Base-by-base conservation (phyloP, 2,329 filamentous ascomycete species). In the Aspergillus ibericus region DNA sequence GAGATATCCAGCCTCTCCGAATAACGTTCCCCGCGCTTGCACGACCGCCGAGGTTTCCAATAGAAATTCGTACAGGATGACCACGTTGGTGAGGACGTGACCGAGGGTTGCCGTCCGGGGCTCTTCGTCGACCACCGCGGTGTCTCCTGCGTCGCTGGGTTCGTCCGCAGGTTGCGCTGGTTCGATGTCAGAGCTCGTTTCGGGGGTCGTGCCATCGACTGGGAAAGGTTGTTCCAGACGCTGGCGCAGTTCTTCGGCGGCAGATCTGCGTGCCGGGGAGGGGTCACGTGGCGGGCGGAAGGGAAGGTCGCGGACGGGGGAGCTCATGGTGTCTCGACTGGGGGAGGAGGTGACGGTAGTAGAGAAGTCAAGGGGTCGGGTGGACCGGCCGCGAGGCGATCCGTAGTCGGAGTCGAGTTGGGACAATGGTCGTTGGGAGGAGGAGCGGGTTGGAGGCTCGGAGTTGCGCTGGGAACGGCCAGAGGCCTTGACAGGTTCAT, bases 61-160 rank as follows among this genome's bases (percentile, higher is more conserved):
- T 51, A 93, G 75, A 70, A 95, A 95, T 35, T 90, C 89, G 72
- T 95, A 91, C 58, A 92, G 79, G 52, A 93, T 84, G 58, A 93
- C 85, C 40, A 89, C 85, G 71, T 93, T 95, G 5, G 90, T 93
- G 61, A 95, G 78, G 10, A 93, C 80, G 71, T 93, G 90, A 40
- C 88, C 91, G 4, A 95, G 84, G 7, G 88, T 91, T 7, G 86
- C 88, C 9, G 80, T 81, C 50, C 74, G 76, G 5, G 75, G 70
- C 27, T 70, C 70, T 48, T 73, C 72, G 9, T 69, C 64, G 9
- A 61, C 55, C 29, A 59, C 59, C 3, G 66, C 61, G 42, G 66
- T 64, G 3, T 58, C 29, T 9, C 22, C 35, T 12, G 50, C 35
- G n/a, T 57, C 48, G 20, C 57, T 27, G 6, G 25, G 34, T n/a